Conservation (phyloP, 2,329 filamentous ascomycete species). For the Proliferodiscus dingleyae region DNA sequence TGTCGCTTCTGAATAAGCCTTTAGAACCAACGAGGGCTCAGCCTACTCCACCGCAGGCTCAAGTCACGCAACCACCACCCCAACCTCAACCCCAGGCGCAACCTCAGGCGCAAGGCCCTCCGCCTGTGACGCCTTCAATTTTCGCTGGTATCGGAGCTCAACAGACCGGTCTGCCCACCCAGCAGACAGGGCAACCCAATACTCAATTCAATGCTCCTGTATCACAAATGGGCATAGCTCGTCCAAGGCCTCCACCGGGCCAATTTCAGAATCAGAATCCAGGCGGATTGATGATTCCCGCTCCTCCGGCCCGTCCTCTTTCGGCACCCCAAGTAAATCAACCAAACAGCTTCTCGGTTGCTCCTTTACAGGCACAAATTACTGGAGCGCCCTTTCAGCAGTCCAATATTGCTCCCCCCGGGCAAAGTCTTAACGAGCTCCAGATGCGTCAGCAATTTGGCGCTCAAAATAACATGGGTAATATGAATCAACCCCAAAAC, state of each 20-base stretch:
- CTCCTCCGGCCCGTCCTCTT: slow-evolving; percentile 70
- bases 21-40: slow-evolving; percentile 48
- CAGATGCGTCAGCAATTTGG: slow-evolving; percentile 43
- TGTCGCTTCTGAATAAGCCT: slow-evolving; percentile 58
- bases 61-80: slow-evolving; percentile 24
- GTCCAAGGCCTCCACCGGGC: slow-evolving; percentile 71
- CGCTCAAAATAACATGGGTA: slow-evolving; percentile 37
- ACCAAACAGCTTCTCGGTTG: slow-evolving; percentile 66
- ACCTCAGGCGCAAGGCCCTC: slow-evolving; percentile 35
- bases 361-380: slow-evolving; percentile 76
- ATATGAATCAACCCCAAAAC: slow-evolving; percentile 24
- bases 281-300: slow-evolving; percentile 67
- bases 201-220: slow-evolving; percentile 37
- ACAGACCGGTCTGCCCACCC: slow-evolving; percentile 39
- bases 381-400: slow-evolving; percentile 63
- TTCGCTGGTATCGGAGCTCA: slow-evolving; percentile 47
- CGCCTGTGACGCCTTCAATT: slow-evolving; percentile 54
- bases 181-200: slow-evolving; percentile 18
- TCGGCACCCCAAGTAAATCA: slow-evolving; percentile 83
- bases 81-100: slow-evolving; percentile 26
- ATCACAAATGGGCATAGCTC: slow-evolving; percentile 42
- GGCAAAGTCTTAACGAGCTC: slow-evolving; percentile 73
- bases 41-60: slow-evolving; percentile 28
- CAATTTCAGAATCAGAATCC: slow-evolving; percentile 50
- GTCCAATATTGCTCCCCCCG: slow-evolving; percentile 61